These are phyloP conservation scores for Pseudogymnoascus sp. DNA, from an alignment of 2,329 filamentous ascomycete genomes.

Conservation along the genomic window DNA sequence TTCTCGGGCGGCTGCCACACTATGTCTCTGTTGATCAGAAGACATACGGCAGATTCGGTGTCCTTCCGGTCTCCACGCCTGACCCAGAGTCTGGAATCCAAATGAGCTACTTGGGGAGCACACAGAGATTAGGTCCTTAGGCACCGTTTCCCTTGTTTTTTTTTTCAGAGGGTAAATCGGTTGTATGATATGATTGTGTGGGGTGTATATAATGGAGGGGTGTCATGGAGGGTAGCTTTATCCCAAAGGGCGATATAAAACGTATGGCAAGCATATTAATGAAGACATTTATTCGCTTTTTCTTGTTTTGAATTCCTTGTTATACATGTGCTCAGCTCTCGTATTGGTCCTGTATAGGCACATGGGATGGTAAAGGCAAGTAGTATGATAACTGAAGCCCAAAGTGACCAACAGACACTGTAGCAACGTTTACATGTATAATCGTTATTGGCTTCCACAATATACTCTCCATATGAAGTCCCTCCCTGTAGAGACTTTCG, in stretches of 20 bases:
- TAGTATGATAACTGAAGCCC: background rate
- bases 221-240: background rate
- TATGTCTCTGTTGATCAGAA: conserved; percentile 95
- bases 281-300: background rate
- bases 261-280: background rate
- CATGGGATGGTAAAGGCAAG: background rate
- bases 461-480: background rate
- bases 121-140: conserved; percentile 64
- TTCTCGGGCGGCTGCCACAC: conserved; percentile 75
- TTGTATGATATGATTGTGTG: background rate
- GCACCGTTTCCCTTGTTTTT: background rate
- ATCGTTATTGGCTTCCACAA: background rate
- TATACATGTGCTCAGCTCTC: background rate
- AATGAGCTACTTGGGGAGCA: conserved; percentile 54
- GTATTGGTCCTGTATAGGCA: background rate
- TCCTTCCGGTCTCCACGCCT: conserved; percentile 52
- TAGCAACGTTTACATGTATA: background rate
- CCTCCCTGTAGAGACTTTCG: background rate
- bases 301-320: background rate
- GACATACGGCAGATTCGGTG: conserved; percentile 86
- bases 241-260: background rate
- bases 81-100: conserved; percentile 34
- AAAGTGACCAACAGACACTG: background rate
- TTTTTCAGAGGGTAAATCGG: background rate
- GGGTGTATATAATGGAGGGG: conserved; percentile 1